These are phyloP conservation scores for Komagataea norvegica DNA, from an alignment of 1,139 yeast genomes.

Conservation along the genomic window DNA sequence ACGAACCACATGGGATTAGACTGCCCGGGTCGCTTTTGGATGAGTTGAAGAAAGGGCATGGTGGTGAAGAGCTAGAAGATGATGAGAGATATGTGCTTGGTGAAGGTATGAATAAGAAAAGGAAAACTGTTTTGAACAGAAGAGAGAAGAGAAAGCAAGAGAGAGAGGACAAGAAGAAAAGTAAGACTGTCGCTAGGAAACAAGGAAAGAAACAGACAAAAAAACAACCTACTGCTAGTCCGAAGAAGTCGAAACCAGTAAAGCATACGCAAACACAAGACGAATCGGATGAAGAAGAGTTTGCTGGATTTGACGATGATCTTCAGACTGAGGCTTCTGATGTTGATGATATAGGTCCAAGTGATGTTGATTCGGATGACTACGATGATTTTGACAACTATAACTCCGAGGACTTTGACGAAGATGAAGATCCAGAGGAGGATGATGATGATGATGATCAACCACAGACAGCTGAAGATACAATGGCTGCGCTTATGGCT, in stretches of 20 bases:
- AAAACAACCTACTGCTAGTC: constrained; percentile 7
- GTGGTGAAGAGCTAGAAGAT: constrained; percentile 31
- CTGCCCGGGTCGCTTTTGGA: constrained; percentile 67
- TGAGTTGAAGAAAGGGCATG: constrained; percentile 48
- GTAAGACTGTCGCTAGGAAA: constrained; percentile 26
- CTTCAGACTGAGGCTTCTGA: constrained; percentile 14
- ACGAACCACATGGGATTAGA: constrained; percentile 45
- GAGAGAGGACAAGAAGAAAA: constrained; percentile 44
- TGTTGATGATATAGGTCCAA: constrained; percentile 11
- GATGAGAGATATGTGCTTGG: constrained; percentile 30
- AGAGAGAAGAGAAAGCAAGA: constrained; percentile 58
- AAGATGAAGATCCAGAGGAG: constrained; percentile 24
- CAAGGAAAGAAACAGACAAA: not conserved
- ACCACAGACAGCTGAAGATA: constrained; percentile 31
- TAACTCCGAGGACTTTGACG: constrained; percentile 18
- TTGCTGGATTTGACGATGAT: constrained; percentile 11
- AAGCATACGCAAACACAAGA: constrained; percentile 4
- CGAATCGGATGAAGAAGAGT: constrained; percentile 15
- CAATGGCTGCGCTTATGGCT: constrained; percentile 42
- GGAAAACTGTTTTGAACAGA: constrained; percentile 38
- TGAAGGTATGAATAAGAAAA: constrained; percentile 26
- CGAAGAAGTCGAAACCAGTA: constrained; percentile 17
- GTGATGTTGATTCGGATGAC: constrained; percentile 18
- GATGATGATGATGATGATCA: constrained; percentile 23
- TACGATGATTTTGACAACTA: constrained; percentile 28